These are phyloP conservation scores for Lolium rigidum DNA, from an alignment of 176 grass and related monocot species.

Conservation along the genomic window DNA sequence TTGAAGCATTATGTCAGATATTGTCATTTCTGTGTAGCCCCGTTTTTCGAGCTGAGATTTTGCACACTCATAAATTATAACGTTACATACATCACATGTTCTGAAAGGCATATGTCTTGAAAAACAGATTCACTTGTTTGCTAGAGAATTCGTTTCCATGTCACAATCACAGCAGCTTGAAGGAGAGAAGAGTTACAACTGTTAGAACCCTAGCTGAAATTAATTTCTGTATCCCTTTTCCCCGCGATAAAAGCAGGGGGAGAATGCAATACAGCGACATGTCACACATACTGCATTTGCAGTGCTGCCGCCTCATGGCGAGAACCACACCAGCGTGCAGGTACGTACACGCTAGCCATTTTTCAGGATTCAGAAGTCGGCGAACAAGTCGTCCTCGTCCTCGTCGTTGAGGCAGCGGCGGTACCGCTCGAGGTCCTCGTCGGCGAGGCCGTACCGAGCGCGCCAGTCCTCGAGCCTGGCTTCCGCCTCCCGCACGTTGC, in stretches of 20 bases:
- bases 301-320: background rate
- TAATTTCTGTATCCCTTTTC: background rate
- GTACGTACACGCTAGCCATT: no score
- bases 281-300: conserved; percentile 8
- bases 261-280: background rate
- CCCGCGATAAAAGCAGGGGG: background rate
- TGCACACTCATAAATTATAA: no score
- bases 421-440: conserved; percentile 47
- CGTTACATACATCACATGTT: no score
- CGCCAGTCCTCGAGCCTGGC: conserved; percentile 54
- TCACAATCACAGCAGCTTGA: no score
- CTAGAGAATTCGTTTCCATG: no score
- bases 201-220: background rate
- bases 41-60: no score
- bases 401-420: background rate
- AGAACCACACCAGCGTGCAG: no score
- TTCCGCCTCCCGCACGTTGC: conserved; percentile 43
- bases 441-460: conserved; percentile 43
- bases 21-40: no score
- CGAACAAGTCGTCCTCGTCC: conserved; percentile 25
- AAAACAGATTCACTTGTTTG: no score
- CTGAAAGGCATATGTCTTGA: no score
- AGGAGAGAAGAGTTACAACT: background rate
- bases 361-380: conserved; percentile 27
- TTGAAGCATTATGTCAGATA: no score